These are phyloP conservation scores for Nicotiana benthamiana DNA, from an alignment of 257 asterid species.

Conservation along the genomic window DNA sequence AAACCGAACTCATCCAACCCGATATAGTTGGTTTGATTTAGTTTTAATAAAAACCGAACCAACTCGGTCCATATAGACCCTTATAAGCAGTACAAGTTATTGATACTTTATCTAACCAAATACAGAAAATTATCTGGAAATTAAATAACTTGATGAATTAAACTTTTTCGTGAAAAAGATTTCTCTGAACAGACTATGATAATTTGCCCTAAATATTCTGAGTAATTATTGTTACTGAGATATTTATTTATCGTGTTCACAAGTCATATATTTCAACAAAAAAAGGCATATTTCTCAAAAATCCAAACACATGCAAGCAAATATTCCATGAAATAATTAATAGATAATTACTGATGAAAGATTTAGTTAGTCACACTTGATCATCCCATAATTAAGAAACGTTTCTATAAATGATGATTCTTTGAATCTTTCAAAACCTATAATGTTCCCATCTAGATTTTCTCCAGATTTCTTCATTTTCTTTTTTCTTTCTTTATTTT, in stretches of 20 bases:
- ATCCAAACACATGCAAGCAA: conserved; percentile 17
- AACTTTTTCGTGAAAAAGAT: background rate
- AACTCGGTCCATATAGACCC: too few species aligned
- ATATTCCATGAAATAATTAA: conserved; percentile 1
- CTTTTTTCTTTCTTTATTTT: background rate
- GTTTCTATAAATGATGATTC: background rate
- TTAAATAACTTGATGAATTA: background rate
- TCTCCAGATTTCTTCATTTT: background rate
- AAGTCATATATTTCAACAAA: background rate
- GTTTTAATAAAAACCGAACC: too few species aligned
- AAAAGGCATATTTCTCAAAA: background rate
- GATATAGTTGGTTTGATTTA: too few species aligned
- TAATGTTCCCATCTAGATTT: background rate
- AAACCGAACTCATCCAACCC: too few species aligned
- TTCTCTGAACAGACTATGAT: background rate
- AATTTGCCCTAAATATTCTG: background rate
- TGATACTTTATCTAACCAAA: too few species aligned
- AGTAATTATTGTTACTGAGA: background rate
- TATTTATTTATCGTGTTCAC: background rate
- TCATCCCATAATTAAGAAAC: background rate
- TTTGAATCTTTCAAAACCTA: background rate
- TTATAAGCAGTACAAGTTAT: too few species aligned
- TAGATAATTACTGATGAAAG: background rate
- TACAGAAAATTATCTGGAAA: background rate
- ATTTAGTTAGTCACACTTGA: conserved; percentile 20